A percentile compares a stretch with the other conserved stretches of the same genome.
Evolutionary conservation across 1,284 basidiomycete species (phyloP).

Genomic region (Pholiota adiposa): DNA sequence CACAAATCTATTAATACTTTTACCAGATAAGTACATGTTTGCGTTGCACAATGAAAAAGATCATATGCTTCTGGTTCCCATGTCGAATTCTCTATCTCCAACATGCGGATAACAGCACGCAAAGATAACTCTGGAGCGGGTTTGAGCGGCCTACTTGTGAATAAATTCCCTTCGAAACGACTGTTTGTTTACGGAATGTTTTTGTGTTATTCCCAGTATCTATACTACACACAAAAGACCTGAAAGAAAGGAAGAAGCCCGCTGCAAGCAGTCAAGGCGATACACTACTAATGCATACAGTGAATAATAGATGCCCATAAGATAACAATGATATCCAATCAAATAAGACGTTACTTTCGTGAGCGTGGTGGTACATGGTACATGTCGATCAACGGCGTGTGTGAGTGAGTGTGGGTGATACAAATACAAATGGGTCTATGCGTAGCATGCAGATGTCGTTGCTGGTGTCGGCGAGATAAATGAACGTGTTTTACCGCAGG

Average conservation of each 20-base stretch:
- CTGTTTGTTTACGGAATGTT: background rate
- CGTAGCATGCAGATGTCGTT: background rate
- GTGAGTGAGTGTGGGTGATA: background rate
- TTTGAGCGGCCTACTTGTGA: too few relatives aligned
- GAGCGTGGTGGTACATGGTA: background rate
- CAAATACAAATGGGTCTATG: background rate
- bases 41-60: too few relatives aligned
- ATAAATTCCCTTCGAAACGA: too few relatives aligned
- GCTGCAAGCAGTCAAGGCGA: background rate
- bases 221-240: background rate
- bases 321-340: background rate
- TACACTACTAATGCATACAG: background rate
- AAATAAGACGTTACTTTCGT: background rate
- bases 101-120: background rate
- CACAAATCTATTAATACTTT: too few relatives aligned
- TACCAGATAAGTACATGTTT: too few relatives aligned
- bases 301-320: background rate
- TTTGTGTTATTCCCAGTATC: background rate
- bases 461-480: background rate
- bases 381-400: background rate
- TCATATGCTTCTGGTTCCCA: too few relatives aligned
- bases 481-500: background rate
- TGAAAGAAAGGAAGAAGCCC: background rate
- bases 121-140: background rate
- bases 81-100: background rate